Percentiles rank a stretch among this genome's conserved stretches.
Evolutionary conservation across 2,329 filamentous ascomycete species (phyloP).

Genomic region (Salinomyces thailandicus): DNA sequence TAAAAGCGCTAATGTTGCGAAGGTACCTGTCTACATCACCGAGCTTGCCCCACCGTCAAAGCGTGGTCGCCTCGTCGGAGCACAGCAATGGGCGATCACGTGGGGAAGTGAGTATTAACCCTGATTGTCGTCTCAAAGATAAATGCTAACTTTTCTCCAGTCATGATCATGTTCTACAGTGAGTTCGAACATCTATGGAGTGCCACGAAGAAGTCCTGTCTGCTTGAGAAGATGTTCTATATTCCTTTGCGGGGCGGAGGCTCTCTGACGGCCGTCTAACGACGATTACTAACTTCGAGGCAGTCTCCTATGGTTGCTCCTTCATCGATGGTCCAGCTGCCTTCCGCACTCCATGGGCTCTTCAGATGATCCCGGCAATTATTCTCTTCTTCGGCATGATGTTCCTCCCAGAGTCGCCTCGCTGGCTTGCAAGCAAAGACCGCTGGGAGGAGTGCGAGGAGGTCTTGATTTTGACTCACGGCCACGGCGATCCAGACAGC

Average conservation of each 20-base stretch:
- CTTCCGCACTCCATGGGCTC: constrained; percentile 42
- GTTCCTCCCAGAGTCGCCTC: constrained; percentile 54
- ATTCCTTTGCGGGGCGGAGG: background rate
- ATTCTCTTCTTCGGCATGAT: constrained; percentile 42
- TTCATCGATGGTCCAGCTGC: constrained; percentile 47
- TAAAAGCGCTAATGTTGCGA: too few relatives aligned
- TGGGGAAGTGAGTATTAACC: too few relatives aligned
- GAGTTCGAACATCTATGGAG: too few relatives aligned
- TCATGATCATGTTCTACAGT: constrained; percentile 59
- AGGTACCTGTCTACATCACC: constrained; percentile 58
- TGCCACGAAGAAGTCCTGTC: too few relatives aligned
- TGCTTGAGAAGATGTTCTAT: constrained; percentile 58
- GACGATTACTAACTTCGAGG: constrained; percentile 27
- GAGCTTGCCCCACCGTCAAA: constrained; percentile 50
- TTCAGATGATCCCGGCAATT: constrained; percentile 41
- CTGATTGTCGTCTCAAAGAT: too few relatives aligned
- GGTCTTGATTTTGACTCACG: constrained; percentile 54
- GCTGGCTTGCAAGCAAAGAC: constrained; percentile 55
- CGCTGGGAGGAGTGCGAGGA: constrained; percentile 51
- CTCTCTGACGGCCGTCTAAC: constrained; percentile 21
- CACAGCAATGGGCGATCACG: constrained; percentile 64
- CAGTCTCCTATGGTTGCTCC: constrained; percentile 51
- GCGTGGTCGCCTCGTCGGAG: constrained; percentile 57
- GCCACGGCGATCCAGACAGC: constrained; percentile 31
- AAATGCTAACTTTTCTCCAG: too few relatives aligned